Conservation (phyloP, 805 yeast genomes). For the Komagataella ulmi region DNA sequence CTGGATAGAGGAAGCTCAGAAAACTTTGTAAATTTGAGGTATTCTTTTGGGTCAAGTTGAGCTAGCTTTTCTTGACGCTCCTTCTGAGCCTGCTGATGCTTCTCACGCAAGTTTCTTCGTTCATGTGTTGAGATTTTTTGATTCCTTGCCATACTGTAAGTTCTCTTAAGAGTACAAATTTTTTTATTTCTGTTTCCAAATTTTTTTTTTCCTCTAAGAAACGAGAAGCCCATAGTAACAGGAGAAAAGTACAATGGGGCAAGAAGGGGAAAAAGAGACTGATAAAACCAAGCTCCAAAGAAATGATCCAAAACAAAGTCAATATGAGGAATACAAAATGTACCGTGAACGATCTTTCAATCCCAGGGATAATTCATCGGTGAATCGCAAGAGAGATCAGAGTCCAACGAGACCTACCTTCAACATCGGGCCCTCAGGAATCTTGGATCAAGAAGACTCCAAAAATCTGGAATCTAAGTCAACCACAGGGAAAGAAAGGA, state of each 20-base stretch:
- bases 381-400: not conserved
- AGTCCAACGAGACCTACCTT: not conserved
- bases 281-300: not conserved
- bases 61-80: conserved; percentile 36
- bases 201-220: not conserved
- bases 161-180: not conserved
- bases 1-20: conserved; percentile 66
- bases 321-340: not conserved
- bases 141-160: conserved; percentile 14
- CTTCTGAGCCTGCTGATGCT: conserved; percentile 22
- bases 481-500: not conserved
- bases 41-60: conserved; percentile 34
- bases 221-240: not conserved
- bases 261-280: not conserved
- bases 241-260: not conserved
- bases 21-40: conserved; percentile 33
- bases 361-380: not conserved
- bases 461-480: not conserved
- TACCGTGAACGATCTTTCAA: not conserved
- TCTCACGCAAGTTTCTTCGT: conserved; percentile 11
- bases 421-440: not conserved
- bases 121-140: conserved; percentile 15
- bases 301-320: not conserved
- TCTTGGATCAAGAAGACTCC: not conserved
- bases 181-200: not conserved